Conservation (phyloP, 1,284 basidiomycete species). For the Athelia psychrophila region DNA sequence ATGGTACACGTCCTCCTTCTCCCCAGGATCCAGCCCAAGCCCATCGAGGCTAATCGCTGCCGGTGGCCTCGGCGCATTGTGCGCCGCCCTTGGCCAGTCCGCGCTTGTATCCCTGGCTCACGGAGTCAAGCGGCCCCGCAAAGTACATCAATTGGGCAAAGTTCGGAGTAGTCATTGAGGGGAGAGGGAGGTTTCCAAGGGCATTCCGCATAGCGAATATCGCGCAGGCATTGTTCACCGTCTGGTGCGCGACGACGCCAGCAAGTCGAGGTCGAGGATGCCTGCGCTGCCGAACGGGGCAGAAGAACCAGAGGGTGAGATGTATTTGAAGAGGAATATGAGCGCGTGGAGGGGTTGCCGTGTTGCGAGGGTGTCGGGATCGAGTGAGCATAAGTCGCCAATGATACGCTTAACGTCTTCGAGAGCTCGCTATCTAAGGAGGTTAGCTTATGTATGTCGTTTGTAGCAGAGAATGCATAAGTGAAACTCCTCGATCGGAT, state of each 20-base stretch:
- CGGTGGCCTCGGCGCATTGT: slow-evolving; percentile 90
- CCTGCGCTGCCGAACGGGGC: slow-evolving; percentile 47
- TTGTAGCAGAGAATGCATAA: no score
- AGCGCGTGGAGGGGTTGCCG: slow-evolving; percentile 84
- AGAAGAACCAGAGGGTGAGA: slow-evolving; percentile 46
- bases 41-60: slow-evolving; percentile 80
- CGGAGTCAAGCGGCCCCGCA: slow-evolving; percentile 79
- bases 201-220: slow-evolving; percentile 90
- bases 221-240: slow-evolving; percentile 92
- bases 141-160: slow-evolving; percentile 80
- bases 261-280: slow-evolving; percentile 71
- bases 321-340: slow-evolving; percentile 94
- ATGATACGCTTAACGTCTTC: no score
- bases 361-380: slow-evolving; percentile 66
- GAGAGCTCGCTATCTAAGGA: no score
- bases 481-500: slow-evolving; percentile 83
- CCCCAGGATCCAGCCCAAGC: slow-evolving; percentile 61
- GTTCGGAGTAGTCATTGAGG: slow-evolving; percentile 52
- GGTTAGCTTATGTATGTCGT: no score
- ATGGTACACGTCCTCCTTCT: slow-evolving; percentile 85
- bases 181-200: slow-evolving; percentile 85
- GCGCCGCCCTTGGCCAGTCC: slow-evolving; percentile 82
- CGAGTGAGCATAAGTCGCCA: slow-evolving; percentile 88
- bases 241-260: slow-evolving; percentile 90
- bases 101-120: slow-evolving; percentile 85